phyloP scores from a whole-genome alignment of 441 rosid genomes.

The Populus tomentosa region DNA sequence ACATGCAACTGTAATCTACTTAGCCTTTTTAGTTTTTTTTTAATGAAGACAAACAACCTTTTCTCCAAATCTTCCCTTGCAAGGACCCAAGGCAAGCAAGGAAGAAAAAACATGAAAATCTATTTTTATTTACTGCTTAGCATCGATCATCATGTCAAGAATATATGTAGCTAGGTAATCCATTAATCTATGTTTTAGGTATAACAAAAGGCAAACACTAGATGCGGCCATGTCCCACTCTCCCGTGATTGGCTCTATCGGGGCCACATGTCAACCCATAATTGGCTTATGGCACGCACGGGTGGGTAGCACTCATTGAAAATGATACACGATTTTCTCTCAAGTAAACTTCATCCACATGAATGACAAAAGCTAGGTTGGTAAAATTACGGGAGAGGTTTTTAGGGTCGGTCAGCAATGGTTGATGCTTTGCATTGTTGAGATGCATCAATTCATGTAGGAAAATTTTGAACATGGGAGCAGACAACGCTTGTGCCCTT shows the following conservation, averaged over 20 bases:
- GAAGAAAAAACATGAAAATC: conserved; percentile 15
- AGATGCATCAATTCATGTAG: conserved; percentile 28
- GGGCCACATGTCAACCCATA: background rate
- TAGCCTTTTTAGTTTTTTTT: no score
- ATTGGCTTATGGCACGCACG: conserved; percentile 38
- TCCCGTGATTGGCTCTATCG: conserved; percentile 41
- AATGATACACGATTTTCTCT: conserved; percentile 1
- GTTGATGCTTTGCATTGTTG: conserved; percentile 11
- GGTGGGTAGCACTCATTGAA: conserved; percentile 5
- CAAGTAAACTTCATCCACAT: background rate
- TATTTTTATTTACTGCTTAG: conserved; percentile 8
- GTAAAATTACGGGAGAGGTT: conserved; percentile 12
- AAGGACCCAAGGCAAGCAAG: conserved; percentile 13
- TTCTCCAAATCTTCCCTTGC: background rate
- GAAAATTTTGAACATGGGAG: conserved; percentile 18
- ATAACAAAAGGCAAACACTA: conserved; percentile 11
- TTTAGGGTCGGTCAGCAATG: conserved; percentile 40
- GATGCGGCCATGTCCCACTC: conserved; percentile 16
- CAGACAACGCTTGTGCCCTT: conserved; percentile 7
- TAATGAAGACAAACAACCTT: background rate
- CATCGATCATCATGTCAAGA: conserved; percentile 24
- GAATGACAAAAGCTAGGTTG: conserved; percentile 19
- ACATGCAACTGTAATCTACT: no score
- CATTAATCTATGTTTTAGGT: conserved; percentile 9
- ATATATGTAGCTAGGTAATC: conserved; percentile 20